Percentiles rank a stretch among this genome's conserved stretches.
Conservation (phyloP, 1,284 basidiomycete species). For the Rugosomyces carneus region DNA sequence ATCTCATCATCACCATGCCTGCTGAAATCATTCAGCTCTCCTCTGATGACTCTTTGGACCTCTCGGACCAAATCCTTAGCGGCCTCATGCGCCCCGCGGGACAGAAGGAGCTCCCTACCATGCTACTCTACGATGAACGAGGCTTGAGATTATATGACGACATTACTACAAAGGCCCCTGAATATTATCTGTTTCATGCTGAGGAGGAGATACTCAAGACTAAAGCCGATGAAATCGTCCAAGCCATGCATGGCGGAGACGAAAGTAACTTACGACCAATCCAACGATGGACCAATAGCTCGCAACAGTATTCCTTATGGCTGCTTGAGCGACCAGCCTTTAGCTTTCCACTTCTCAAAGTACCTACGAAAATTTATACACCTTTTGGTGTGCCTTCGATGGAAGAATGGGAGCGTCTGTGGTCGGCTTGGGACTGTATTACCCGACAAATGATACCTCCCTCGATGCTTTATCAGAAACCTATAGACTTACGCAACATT, state of each 20-base stretch:
- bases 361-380: slow-evolving; percentile 27
- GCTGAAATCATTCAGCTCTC: slow-evolving; percentile 46
- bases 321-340: slow-evolving; percentile 85
- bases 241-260: slow-evolving; percentile 57
- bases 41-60: slow-evolving; percentile 29
- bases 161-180: slow-evolving; percentile 75
- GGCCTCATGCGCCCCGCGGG: slow-evolving; percentile 51
- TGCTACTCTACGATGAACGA: slow-evolving; percentile 82
- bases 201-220: slow-evolving; percentile 68
- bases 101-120: slow-evolving; percentile 71
- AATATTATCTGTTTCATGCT: slow-evolving; percentile 85
- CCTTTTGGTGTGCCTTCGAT: slow-evolving; percentile 69
- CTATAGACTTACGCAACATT: slow-evolving; percentile 89
- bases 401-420: slow-evolving; percentile 78
- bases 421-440: slow-evolving; percentile 89
- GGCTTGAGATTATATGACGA: slow-evolving; percentile 81
- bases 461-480: slow-evolving; percentile 84
- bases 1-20: slow-evolving; percentile 29
- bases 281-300: slow-evolving; percentile 79
- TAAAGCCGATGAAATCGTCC: slow-evolving; percentile 62
- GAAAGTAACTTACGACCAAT: slow-evolving; percentile 79
- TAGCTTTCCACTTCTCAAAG: slow-evolving; percentile 56
- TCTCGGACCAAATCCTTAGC: slow-evolving; percentile 42
- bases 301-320: slow-evolving; percentile 81
- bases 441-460: slow-evolving; percentile 85